phyloP scores from a whole-genome alignment of 768 basidiomycete genomes.

The Mycena vitilis region DNA sequence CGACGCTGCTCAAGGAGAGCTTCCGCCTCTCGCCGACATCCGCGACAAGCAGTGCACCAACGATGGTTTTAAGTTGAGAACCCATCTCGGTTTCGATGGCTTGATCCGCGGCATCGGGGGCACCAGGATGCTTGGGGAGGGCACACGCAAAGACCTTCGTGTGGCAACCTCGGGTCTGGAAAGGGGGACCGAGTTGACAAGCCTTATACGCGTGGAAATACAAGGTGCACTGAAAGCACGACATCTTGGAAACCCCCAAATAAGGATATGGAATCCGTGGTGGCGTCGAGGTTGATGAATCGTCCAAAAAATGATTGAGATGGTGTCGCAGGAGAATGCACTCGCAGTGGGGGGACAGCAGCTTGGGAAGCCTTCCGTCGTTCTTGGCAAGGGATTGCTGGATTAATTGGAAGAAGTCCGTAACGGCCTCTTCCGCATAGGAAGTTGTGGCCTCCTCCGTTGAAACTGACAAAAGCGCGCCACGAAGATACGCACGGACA shows the following conservation, averaged over 20 bases:
- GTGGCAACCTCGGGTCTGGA: conserved; percentile 23
- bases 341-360: conserved; percentile 25
- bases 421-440: conserved; percentile 4
- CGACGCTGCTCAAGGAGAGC: background rate
- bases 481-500: conserved; percentile 21
- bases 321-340: conserved; percentile 22
- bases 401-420: conserved; percentile 9
- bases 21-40: conserved; percentile 8
- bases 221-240: conserved; percentile 27
- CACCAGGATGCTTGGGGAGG: conserved; percentile 11
- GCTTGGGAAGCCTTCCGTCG: conserved; percentile 10
- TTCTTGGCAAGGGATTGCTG: conserved; percentile 8
- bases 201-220: conserved; percentile 26
- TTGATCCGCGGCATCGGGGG: conserved; percentile 11
- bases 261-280: conserved; percentile 21
- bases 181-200: conserved; percentile 24
- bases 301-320: conserved; percentile 11
- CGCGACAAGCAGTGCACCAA: conserved; percentile 21
- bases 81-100: conserved; percentile 22
- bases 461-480: conserved; percentile 8
- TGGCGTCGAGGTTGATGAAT: conserved; percentile 14
- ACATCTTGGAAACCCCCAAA: conserved; percentile 24
- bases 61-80: conserved; percentile 13
- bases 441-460: conserved; percentile 5
- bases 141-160: conserved; percentile 16